Conservation (phyloP, 129 eudicot genomes). For the Flaveria linearis region DNA sequence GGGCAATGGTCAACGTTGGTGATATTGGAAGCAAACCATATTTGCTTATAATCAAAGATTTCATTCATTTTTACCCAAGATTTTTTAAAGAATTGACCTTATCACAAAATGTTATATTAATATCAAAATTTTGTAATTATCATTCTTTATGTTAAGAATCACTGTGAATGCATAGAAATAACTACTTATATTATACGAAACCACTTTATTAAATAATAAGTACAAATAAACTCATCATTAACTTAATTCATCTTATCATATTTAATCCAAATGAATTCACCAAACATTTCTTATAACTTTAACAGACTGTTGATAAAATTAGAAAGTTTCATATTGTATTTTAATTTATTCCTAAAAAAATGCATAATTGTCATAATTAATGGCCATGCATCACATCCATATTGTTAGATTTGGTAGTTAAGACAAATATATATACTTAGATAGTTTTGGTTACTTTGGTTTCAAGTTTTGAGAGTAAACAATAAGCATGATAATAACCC, state of each 20-base stretch:
- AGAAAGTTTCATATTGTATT: neutral
- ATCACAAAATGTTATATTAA: neutral
- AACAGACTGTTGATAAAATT: neutral
- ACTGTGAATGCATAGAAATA: neutral
- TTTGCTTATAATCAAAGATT: constrained; percentile 39
- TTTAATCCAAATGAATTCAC: neutral
- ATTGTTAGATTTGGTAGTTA: constrained; percentile 5
- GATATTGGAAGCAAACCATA: constrained; percentile 25
- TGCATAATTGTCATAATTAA: neutral
- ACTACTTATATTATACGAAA: no score
- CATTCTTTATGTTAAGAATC: neutral
- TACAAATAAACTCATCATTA: neutral
- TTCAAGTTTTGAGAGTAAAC: neutral
- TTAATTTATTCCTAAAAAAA: neutral
- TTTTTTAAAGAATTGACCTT: neutral
- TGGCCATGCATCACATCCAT: constrained; percentile 11
- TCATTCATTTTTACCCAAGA: neutral
- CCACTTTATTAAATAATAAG: no score
- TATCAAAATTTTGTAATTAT: neutral
- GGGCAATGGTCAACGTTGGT: constrained; percentile 27
- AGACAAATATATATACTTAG: neutral
- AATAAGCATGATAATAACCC: constrained; percentile 10
- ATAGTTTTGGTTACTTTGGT: neutral
- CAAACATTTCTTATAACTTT: neutral
- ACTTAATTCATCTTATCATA: neutral